Evolutionary conservation across 202 grass and related monocot genomes (phyloP).

Genomic region (Saccharum hybrid): DNA sequence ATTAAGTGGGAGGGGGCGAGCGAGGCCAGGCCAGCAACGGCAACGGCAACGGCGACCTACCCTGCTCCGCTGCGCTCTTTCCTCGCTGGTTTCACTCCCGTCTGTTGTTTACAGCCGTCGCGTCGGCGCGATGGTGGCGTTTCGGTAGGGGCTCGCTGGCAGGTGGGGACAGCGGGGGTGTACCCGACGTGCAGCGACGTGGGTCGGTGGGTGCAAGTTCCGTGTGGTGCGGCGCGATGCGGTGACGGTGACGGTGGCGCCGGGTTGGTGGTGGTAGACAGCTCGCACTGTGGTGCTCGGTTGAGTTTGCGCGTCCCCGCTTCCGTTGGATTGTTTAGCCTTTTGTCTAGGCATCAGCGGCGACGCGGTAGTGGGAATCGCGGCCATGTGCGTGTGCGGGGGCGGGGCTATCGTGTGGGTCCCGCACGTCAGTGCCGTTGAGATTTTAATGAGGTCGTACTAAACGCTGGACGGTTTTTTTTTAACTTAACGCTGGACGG

Average conservation of each 20-base stretch:
- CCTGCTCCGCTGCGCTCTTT: background rate
- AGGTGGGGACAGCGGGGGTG: background rate
- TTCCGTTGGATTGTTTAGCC: background rate
- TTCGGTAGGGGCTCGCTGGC: background rate
- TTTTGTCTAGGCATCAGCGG: constrained; percentile 3
- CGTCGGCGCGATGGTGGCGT: background rate
- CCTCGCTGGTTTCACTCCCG: constrained; percentile 27
- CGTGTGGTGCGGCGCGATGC: background rate
- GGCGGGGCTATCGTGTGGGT: background rate
- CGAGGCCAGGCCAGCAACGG: constrained; percentile 30
- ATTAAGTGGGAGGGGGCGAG: constrained; percentile 44
- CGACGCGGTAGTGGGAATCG: constrained; percentile 39
- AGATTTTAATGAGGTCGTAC: constrained; percentile 17
- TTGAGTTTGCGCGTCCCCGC: constrained; percentile 21
- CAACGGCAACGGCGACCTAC: constrained; percentile 45
- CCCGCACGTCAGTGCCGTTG: background rate
- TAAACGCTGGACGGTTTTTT: constrained; percentile 16
- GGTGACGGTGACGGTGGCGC: constrained; percentile 28
- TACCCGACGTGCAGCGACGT: background rate
- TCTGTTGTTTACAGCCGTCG: background rate
- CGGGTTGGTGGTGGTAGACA: constrained; percentile 33
- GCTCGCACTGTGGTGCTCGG: constrained; percentile 46
- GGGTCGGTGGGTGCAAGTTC: too few species aligned
- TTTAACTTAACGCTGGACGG: background rate
- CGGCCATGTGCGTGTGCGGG: constrained; percentile 39